phyloP scores from a whole-genome alignment of 495 filamentous ascomycete genomes.

The Penicillium canariense region DNA sequence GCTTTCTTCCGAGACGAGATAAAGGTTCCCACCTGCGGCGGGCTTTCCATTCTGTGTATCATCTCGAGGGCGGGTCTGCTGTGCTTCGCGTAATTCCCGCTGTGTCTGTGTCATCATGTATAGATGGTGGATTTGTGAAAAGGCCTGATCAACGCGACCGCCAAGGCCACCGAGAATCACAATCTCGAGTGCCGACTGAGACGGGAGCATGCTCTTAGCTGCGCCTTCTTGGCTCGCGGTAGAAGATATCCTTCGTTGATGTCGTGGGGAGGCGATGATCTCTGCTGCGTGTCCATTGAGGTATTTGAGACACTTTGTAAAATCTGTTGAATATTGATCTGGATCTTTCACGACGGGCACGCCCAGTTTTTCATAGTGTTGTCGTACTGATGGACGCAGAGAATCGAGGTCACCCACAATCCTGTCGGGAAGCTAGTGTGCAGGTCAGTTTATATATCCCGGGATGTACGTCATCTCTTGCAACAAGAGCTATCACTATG shows the following conservation, averaged over 20 bases:
- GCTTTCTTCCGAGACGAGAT: slow-evolving; percentile 73
- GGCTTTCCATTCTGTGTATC: neutral
- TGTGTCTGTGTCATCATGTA: slow-evolving; percentile 45
- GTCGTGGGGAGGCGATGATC: slow-evolving; percentile 25
- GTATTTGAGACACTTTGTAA: slow-evolving; percentile 70
- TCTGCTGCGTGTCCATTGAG: slow-evolving; percentile 41
- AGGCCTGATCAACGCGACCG: slow-evolving; percentile 86
- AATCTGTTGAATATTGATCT: slow-evolving; percentile 85
- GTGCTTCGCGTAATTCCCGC: slow-evolving; percentile 12
- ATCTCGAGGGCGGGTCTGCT: neutral
- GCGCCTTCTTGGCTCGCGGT: slow-evolving; percentile 2
- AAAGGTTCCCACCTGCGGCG: slow-evolving; percentile 45
- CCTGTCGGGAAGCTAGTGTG: slow-evolving; percentile 51
- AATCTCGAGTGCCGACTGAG: slow-evolving; percentile 40
- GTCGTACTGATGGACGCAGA: slow-evolving; percentile 51
- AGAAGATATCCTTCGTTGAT: neutral
- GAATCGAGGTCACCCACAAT: slow-evolving; percentile 94
- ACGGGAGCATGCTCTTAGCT: neutral
- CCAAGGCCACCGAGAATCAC: slow-evolving; percentile 80
- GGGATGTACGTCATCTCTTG: neutral
- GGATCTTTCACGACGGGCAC: slow-evolving; percentile 60
- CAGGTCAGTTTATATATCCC: neutral
- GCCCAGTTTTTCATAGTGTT: slow-evolving; percentile 56
- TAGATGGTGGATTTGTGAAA: slow-evolving; percentile 81
- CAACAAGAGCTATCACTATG: neutral